Evolutionary conservation across 2,329 filamentous ascomycete genomes (phyloP).

Genomic region (Paracamarosporium sp.): DNA sequence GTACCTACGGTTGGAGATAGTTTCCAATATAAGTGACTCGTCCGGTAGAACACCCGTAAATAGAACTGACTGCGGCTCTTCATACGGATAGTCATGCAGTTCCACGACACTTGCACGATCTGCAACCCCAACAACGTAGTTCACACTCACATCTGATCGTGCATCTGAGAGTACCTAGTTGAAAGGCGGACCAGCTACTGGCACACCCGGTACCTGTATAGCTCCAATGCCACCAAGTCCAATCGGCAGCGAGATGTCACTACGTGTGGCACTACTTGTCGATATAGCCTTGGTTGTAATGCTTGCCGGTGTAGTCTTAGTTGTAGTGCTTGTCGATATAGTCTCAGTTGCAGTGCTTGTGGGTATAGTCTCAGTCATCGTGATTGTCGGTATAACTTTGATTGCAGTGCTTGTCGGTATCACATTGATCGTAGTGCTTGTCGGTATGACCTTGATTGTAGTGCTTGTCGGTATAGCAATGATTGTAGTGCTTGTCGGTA

Average conservation of each 20-base stretch:
- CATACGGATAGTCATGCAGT: too few relatives aligned
- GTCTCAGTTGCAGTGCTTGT: too few relatives aligned
- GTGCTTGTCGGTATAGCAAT: too few relatives aligned
- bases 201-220: constrained; percentile 4
- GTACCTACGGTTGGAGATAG: too few relatives aligned
- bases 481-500: too few relatives aligned
- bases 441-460: background rate
- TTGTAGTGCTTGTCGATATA: background rate
- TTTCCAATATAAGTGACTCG: too few relatives aligned
- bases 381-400: background rate
- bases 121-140: constrained; percentile 7
- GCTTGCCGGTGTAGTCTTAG: too few relatives aligned
- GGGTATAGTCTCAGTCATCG: too few relatives aligned
- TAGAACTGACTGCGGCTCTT: too few relatives aligned
- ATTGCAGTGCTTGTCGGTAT: background rate
- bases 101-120: background rate
- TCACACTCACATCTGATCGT: background rate
- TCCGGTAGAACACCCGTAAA: too few relatives aligned
- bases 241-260: background rate
- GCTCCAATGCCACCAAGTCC: constrained; percentile 6
- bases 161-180: too few relatives aligned
- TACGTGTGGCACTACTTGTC: background rate
- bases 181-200: background rate
- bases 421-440: background rate
- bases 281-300: too few relatives aligned